Evolutionary conservation across 345 rosid genomes (phyloP), one percentile per base, ranked within the genome.

Genomic region (Camelina neglecta): DNA sequence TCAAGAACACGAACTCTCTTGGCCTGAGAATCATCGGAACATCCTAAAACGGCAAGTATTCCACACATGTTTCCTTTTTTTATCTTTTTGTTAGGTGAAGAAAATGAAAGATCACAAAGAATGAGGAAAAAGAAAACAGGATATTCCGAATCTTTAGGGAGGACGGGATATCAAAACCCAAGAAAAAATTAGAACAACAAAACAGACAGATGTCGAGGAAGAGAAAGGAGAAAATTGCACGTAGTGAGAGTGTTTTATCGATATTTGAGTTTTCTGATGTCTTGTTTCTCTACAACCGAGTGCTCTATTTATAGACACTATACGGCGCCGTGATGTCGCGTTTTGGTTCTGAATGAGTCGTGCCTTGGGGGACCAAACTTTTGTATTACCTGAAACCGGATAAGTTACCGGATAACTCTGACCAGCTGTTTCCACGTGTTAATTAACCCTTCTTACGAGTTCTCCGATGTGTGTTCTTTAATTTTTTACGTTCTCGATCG

Each of bases 1-100:
- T 94, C 99, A 68, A 94, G 92, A 6, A 94, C 97, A 45, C 97
- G 97, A 72, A 88, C 95, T 84, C 99, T 86, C 67, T 89, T 92
- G 39, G 97, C 92, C 85, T 87, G 97, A 79, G 97, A 92, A 71
- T 92, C 96, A 71, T 90, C 91, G 36, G 95, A 86, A 74, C 97
- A 94, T 67, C 97, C 98, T 50, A 92, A 85, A 81, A 94, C 91
- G 33, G 97, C 98, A 39, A 94, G 90, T 49, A 94, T 94, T 49
- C 98, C 98, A 84, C 98, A 94, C 98, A 94, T 94, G 62, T 54
- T 76, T 54, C 4, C 12, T 24, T 23, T 6, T 6, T 21, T 45
- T 3, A 4, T 29, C 16, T 16, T 16, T 16, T 16, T 48, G 20
- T 29, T 21, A 44, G 26, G 9, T 41, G 26, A 3, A 36, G 7